Evolutionary conservation across 106 monocot genomes (phyloP).

Genomic region (Amphibolis antarctica): DNA sequence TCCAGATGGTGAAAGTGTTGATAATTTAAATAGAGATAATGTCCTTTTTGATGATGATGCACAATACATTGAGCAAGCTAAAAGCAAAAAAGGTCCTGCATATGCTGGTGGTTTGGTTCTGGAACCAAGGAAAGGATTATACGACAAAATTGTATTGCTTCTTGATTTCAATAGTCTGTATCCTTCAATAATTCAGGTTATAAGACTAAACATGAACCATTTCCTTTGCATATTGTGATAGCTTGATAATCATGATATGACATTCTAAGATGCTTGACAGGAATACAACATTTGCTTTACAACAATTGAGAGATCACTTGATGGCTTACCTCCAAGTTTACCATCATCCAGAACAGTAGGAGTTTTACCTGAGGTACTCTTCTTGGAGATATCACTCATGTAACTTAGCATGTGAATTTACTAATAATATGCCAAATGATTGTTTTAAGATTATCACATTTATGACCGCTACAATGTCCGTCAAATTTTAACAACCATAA

Average conservation of each 20-base stretch:
- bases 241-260: not conserved
- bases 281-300: slow-evolving; percentile 99
- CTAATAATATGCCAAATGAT: not conserved
- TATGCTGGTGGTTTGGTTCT: slow-evolving; percentile 94
- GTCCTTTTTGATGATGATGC: slow-evolving; percentile 25
- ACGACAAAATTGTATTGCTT: slow-evolving; percentile 88
- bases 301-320: slow-evolving; percentile 62
- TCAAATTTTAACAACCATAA: too few species aligned
- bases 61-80: slow-evolving; percentile 33
- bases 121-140: slow-evolving; percentile 91
- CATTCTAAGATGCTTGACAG: slow-evolving; percentile 16
- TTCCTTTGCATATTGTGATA: not conserved
- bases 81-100: slow-evolving; percentile 73
- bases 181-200: slow-evolving; percentile 97
- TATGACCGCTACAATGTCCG: too few species aligned
- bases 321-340: slow-evolving; percentile 40
- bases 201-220: not conserved
- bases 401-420: too few species aligned
- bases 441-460: too few species aligned
- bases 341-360: slow-evolving; percentile 66
- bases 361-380: slow-evolving; percentile 76
- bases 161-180: slow-evolving; percentile 97
- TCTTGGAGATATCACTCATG: not conserved
- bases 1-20: slow-evolving; percentile 30
- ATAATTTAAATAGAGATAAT: slow-evolving; percentile 30